phyloP scores from a whole-genome alignment of 306 rosid species.

The Pyrus betulifolia region DNA sequence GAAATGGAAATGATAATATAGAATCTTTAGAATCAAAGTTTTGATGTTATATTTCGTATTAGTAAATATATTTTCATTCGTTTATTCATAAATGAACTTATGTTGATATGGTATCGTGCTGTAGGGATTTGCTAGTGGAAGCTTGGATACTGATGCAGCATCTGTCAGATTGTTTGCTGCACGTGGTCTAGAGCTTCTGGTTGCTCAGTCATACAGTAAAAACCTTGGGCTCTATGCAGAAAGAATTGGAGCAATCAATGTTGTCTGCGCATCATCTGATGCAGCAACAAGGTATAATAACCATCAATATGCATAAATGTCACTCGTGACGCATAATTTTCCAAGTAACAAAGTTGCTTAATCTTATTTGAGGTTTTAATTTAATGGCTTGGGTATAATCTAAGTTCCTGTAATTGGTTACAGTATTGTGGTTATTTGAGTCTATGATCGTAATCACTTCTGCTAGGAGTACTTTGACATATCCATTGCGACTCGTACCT shows the following conservation, averaged over 20 bases:
- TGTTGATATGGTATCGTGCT: neutral
- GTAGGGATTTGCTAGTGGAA: constrained; percentile 99
- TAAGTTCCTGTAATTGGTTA: neutral
- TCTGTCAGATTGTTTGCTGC: constrained; percentile 86
- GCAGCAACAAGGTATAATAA: constrained; percentile 63
- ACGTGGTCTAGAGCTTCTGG: constrained; percentile 84
- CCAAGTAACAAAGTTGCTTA: neutral
- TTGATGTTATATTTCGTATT: neutral
- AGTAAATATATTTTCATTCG: neutral
- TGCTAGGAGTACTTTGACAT: neutral
- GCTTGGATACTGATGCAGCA: constrained; percentile 84
- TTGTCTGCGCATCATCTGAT: constrained; percentile 72
- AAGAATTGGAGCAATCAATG: constrained; percentile 94
- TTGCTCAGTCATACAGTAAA: constrained; percentile 96
- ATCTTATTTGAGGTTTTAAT: neutral
- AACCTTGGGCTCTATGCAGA: constrained; percentile 97
- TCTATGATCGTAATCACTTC: too few species aligned
- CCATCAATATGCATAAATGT: neutral
- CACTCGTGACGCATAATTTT: neutral
- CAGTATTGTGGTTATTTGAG: neutral
- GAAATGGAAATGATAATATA: neutral
- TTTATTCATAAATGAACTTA: neutral
- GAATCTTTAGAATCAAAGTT: neutral
- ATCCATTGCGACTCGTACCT: neutral
- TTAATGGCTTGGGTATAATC: neutral